Base-by-base conservation (phyloP, 108 stramenopile genomes). In the Skeletonema costatum region DNA sequence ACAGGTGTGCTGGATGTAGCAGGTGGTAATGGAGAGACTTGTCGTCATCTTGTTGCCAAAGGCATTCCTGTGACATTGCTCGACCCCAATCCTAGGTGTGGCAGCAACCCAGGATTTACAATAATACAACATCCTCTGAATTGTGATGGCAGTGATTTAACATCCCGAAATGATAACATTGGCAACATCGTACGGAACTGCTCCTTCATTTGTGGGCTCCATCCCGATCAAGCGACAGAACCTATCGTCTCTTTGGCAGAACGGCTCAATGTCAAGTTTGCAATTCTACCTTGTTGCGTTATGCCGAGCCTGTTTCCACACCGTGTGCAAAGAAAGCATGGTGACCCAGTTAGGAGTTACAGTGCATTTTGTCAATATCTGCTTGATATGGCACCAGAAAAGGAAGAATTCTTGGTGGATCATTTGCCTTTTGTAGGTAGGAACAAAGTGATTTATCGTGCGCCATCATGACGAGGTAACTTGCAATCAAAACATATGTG, bases 321-420 rank as follows among this genome's bases (percentile, higher is more conserved):
- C 17, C 60, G 80, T 36, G 32, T 69, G 2, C 80, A 81, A 36
- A 31, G 48, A 39, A 30, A 38, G 12, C 21, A 70, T 16, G 60
- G 70, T 60, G 78, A 82, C 42, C 75, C 81, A 10, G 85, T 85
- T 3, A 42, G 85, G 32, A 80, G 78, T 60, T 80, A 85, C 32
- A 81, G 78, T 65, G 48, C 78, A 2, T 86, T 89, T 51, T 89
- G 88, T 72, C 82, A 83, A 29, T 89, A 89, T 78, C 63, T 91
- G 11, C 64, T 86, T 33, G 81, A 87, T 60, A 85, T 85, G 82
- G 81, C 88, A 39, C 73, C 80, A 35, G 51, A 58, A 25, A 73
- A 56, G 3, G 50, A 51, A 51, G 64, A 66, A 17, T 83, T 88
- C 68, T 38, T 71, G 63, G 78, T 83, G 0, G 86, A 75, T 53